A percentile compares a stretch with the other conserved stretches of the same genome.
Evolutionary conservation across 331 rosid genomes (phyloP).

Genomic region (Rhamnella rubrinervis): DNA sequence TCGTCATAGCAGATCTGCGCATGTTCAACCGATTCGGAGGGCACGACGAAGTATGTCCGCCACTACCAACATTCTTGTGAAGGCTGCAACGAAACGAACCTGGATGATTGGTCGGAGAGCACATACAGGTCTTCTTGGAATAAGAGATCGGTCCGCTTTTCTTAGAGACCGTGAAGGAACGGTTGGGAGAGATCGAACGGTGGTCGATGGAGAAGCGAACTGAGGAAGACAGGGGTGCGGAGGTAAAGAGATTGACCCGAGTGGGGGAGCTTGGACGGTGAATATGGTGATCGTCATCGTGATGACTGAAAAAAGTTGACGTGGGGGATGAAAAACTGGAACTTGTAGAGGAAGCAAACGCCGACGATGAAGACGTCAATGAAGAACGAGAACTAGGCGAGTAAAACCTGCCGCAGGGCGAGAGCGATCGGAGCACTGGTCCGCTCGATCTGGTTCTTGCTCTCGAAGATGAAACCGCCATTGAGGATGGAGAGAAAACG

Average conservation of each 20-base stretch:
- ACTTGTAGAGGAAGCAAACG: constrained; percentile 76
- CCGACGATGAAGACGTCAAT: constrained; percentile 47
- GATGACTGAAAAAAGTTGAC: constrained; percentile 39
- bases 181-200: constrained; percentile 77
- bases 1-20: constrained; percentile 99
- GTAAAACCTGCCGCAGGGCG: constrained; percentile 66
- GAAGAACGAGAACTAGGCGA: constrained; percentile 50
- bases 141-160: constrained; percentile 49
- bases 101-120: constrained; percentile 89
- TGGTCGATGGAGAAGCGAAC: constrained; percentile 77
- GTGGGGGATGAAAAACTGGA: constrained; percentile 53
- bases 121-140: constrained; percentile 80
- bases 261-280: constrained; percentile 67
- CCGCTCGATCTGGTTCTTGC: constrained; percentile 57
- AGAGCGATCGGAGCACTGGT: constrained; percentile 68
- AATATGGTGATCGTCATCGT: constrained; percentile 25
- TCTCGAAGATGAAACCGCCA: constrained; percentile 53
- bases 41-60: constrained; percentile 34
- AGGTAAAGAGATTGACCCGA: constrained; percentile 60
- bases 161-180: constrained; percentile 59
- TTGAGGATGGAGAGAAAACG: constrained; percentile 4
- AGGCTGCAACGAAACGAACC: constrained; percentile 93
- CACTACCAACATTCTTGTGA: constrained; percentile 46
- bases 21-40: constrained; percentile 67
- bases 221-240: constrained; percentile 40